Evolutionary conservation across 192 early-diverging fungal genomes (phyloP).

Genomic region (Backusella westeae): DNA sequence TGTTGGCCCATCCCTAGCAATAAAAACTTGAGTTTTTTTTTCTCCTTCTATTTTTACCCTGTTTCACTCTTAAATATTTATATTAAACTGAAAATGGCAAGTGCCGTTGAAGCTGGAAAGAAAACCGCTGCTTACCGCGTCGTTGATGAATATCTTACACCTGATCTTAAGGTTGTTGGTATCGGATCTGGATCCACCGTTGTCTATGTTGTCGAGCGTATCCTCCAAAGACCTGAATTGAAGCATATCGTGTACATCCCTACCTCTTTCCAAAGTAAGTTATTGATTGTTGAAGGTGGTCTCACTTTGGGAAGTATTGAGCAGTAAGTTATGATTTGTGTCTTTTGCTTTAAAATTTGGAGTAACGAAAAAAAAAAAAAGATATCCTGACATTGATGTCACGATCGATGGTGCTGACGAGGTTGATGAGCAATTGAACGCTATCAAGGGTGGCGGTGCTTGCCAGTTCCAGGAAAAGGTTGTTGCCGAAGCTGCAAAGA

Average conservation of each 20-base stretch:
- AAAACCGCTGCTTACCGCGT: constrained; percentile 83
- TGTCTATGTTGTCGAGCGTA: constrained; percentile 82
- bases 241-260: constrained; percentile 83
- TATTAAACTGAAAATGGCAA: constrained; percentile 10
- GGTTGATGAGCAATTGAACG: constrained; percentile 81
- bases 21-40: constrained; percentile 1
- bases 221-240: constrained; percentile 62
- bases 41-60: constrained; percentile 1
- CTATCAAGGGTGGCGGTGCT: constrained; percentile 94
- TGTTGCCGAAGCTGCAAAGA: constrained; percentile 78
- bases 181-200: constrained; percentile 89
- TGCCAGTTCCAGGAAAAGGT: constrained; percentile 95
- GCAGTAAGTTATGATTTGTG: constrained; percentile 48
- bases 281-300: constrained; percentile 80
- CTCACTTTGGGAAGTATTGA: constrained; percentile 76
- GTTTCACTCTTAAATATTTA: not conserved
- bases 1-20: not conserved
- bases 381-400: constrained; percentile 76
- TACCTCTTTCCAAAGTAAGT: constrained; percentile 89
- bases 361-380: constrained; percentile 16
- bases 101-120: constrained; percentile 72
- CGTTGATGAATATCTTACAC: constrained; percentile 82
- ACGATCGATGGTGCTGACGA: constrained; percentile 94
- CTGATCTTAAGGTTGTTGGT: constrained; percentile 72
- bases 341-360: not conserved